phyloP scores from a whole-genome alignment of 106 monocot genomes.

The Allium fistulosum region DNA sequence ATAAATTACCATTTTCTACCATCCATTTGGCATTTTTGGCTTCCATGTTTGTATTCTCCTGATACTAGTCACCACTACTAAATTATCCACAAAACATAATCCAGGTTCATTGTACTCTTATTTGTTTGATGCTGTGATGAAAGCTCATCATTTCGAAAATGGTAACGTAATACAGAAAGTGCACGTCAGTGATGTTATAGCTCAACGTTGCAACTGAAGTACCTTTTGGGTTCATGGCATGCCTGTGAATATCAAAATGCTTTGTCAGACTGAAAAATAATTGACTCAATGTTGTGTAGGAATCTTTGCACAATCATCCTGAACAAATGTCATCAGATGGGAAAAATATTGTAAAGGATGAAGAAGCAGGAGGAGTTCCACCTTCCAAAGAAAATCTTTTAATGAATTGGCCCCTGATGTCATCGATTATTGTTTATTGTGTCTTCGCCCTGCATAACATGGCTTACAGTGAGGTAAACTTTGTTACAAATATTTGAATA shows the following conservation, averaged over 20 bases:
- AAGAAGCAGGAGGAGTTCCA: not conserved
- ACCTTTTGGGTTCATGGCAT: not conserved
- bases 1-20: not conserved
- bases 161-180: too few species aligned
- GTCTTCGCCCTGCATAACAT: conserved; percentile 68
- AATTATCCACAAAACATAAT: not conserved
- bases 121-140: too few species aligned
- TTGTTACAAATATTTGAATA: not conserved
- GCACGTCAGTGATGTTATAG: too few species aligned
- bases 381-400: conserved; percentile 28
- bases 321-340: conserved; percentile 10
- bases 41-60: not conserved
- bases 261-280: not conserved
- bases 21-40: not conserved
- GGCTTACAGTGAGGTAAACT: conserved; percentile 66
- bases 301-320: conserved; percentile 37
- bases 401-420: conserved; percentile 68
- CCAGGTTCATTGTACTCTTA: too few species aligned
- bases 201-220: not conserved
- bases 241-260: not conserved
- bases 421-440: conserved; percentile 55
- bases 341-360: conserved; percentile 11
- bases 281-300: conserved; percentile 13
- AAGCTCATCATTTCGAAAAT: too few species aligned
- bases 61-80: not conserved